A percentile compares a stretch with the other conserved stretches of the same genome.
phyloP scores from a whole-genome alignment of 2,329 filamentous ascomycete genomes.

The Fusarium sp. region DNA sequence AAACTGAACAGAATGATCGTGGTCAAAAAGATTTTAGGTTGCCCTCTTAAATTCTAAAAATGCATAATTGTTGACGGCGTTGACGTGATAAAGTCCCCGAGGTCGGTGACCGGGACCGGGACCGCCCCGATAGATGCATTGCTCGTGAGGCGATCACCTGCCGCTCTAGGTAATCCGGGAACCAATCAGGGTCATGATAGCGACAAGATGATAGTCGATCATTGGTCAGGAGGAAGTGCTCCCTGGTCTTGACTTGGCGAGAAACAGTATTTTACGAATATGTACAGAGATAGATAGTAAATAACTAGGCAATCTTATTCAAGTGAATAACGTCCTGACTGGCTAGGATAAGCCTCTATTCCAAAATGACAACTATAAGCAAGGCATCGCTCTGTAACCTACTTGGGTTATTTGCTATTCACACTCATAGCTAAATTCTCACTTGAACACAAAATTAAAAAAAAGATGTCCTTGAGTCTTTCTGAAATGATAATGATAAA shows the following conservation, averaged over 20 bases:
- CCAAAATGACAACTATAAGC: too few relatives aligned
- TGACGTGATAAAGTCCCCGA: constrained; percentile 35
- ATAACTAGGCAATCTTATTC: too few relatives aligned
- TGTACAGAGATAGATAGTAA: too few relatives aligned
- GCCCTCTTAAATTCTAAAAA: constrained; percentile 2
- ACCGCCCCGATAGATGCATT: constrained; percentile 40
- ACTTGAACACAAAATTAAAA: too few relatives aligned
- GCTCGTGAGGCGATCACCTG: constrained; percentile 43
- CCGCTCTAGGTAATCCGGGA: constrained; percentile 19
- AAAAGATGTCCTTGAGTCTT: too few relatives aligned
- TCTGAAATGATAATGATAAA: too few relatives aligned
- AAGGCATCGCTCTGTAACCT: too few relatives aligned
- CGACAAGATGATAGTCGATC: neutral
- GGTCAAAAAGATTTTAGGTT: neutral
- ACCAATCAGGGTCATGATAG: constrained; percentile 34
- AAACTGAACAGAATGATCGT: neutral
- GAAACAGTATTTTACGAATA: neutral
- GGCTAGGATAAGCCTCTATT: too few relatives aligned
- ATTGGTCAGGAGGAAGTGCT: constrained; percentile 7
- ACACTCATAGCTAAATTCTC: too few relatives aligned
- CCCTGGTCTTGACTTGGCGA: neutral
- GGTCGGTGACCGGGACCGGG: constrained; percentile 23
- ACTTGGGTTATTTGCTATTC: too few relatives aligned
- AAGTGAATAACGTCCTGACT: too few relatives aligned
- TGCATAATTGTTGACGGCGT: constrained; percentile 15